These are phyloP conservation scores for Haematococcus sp. DNA, from an alignment of 139 green algal species.

Conservation along the genomic window DNA sequence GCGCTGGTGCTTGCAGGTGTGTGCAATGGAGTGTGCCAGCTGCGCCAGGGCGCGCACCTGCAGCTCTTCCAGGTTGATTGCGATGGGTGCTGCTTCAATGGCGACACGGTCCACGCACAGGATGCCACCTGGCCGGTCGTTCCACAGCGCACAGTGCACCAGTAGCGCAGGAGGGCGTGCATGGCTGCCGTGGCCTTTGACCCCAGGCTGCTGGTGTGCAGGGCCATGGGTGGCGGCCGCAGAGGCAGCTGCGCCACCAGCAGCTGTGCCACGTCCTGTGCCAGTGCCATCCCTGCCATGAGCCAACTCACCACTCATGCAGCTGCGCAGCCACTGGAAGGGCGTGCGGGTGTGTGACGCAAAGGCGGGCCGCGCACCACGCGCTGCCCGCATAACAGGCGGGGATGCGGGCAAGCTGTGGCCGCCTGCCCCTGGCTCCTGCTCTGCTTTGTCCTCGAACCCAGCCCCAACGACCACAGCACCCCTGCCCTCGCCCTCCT, in stretches of 20 bases:
- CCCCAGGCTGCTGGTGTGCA: neutral
- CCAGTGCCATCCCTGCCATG: neutral
- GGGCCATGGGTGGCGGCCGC: neutral
- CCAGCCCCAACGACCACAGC: too few relatives aligned
- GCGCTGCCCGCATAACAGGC: too few relatives aligned
- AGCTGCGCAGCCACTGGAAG: too few relatives aligned
- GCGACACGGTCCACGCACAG: slow-evolving; percentile 68
- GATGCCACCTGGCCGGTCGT: slow-evolving; percentile 58
- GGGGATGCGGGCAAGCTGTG: too few relatives aligned
- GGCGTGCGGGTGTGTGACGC: too few relatives aligned
- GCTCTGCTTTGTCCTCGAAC: too few relatives aligned
- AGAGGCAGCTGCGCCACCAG: neutral
- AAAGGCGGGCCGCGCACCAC: too few relatives aligned
- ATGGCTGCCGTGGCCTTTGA: neutral
- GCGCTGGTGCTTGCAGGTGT: slow-evolving; percentile 6
- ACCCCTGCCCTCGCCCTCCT: too few relatives aligned
- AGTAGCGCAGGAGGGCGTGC: slow-evolving; percentile 14
- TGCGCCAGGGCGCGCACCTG: slow-evolving; percentile 45
- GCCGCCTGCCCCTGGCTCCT: too few relatives aligned
- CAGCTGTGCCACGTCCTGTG: too few relatives aligned
- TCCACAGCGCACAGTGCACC: slow-evolving; percentile 55
- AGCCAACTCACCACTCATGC: too few relatives aligned
- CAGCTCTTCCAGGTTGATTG: slow-evolving; percentile 64
- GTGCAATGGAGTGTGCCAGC: slow-evolving; percentile 13
- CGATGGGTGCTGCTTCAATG: slow-evolving; percentile 46